phyloP scores from a whole-genome alignment of 2,329 filamentous ascomycete species.

The Annulohypoxylon truncatum region DNA sequence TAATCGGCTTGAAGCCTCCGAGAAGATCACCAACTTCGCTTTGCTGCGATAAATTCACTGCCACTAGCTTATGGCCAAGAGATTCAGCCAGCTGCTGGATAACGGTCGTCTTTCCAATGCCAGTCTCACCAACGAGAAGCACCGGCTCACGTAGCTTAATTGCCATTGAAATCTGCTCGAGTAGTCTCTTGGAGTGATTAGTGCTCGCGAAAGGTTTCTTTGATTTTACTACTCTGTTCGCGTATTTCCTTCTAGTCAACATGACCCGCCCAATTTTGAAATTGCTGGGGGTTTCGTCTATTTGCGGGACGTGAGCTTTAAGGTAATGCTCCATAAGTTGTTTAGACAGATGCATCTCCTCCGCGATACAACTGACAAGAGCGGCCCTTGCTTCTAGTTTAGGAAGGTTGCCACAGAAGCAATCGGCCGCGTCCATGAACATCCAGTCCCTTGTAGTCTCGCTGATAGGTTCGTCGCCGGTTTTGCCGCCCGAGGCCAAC shows the following conservation, averaged over 20 bases:
- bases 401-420: conserved; percentile 85
- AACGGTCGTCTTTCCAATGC: conserved; percentile 97
- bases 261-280: conserved; percentile 75
- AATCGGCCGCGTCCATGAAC: conserved; percentile 93
- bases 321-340: conserved; percentile 85
- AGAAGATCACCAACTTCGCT: conserved; percentile 96
- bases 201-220: conserved; percentile 87
- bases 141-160: conserved; percentile 88
- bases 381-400: conserved; percentile 69
- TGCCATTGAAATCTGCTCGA: conserved; percentile 89
- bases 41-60: conserved; percentile 97
- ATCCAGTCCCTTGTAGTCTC: conserved; percentile 82
- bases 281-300: conserved; percentile 69
- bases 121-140: conserved; percentile 96
- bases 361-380: conserved; percentile 78
- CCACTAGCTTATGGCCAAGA: conserved; percentile 86
- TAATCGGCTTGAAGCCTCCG: conserved; percentile 96
- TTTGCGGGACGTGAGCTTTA: conserved; percentile 74
- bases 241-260: conserved; percentile 69
- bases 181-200: conserved; percentile 81
- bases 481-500: conserved; percentile 68
- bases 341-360: conserved; percentile 87
- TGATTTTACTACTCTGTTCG: conserved; percentile 61
- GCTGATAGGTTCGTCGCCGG: conserved; percentile 75
- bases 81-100: conserved; percentile 90